phyloP scores from a whole-genome alignment of 768 basidiomycete species.

The Tylopilus vinaceipallidus region DNA sequence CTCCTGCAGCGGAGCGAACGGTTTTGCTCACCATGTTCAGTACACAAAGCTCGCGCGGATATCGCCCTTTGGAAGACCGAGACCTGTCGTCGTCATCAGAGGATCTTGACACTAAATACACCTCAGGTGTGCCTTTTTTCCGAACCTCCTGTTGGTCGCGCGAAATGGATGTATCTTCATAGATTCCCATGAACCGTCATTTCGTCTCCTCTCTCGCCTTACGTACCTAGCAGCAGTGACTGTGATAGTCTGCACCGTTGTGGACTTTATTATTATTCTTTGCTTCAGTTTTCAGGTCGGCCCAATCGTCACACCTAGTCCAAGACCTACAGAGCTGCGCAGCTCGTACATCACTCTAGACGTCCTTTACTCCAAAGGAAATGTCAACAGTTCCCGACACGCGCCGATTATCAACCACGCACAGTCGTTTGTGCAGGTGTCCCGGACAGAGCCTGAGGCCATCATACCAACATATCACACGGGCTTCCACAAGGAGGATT shows the following conservation, averaged over 20 bases:
- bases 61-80: neutral
- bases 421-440: neutral
- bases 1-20: neutral
- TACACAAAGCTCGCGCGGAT: neutral
- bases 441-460: neutral
- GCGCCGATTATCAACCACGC: conserved; percentile 1
- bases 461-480: neutral
- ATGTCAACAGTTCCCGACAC: neutral
- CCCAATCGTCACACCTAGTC: neutral
- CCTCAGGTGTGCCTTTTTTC: neutral
- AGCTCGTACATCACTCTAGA: neutral
- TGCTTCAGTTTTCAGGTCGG: neutral
- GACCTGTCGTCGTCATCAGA: neutral
- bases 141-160: neutral
- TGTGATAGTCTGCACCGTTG: neutral
- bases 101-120: neutral
- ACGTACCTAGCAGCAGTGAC: neutral
- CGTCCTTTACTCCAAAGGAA: neutral
- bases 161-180: neutral
- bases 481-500: neutral
- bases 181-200: neutral
- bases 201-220: neutral
- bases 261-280: neutral
- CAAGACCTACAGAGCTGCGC: neutral
- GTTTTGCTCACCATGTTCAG: neutral